Conservation (phyloP, 2,329 filamentous ascomycete species). For the Cladobotryum protrusum region DNA sequence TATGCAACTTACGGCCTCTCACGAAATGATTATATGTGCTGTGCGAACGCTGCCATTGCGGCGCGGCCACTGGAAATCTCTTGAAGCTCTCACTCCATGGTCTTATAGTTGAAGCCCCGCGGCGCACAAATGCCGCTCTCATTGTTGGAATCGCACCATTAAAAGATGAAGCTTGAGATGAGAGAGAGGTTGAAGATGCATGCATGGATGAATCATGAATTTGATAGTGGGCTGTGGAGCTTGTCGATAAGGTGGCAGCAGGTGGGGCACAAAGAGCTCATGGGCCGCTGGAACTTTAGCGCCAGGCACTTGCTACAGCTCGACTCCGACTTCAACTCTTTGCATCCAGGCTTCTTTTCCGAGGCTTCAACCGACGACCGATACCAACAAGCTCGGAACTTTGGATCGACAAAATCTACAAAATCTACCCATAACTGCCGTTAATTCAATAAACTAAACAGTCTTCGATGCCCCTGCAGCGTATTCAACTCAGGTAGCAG, state of each 20-base stretch:
- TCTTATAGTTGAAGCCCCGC: conserved; percentile 4
- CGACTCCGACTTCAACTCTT: conserved; percentile 16
- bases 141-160: conserved; percentile 24
- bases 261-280: neutral
- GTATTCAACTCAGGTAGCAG: neutral
- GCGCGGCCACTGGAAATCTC: conserved; percentile 5
- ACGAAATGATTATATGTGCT: conserved; percentile 34
- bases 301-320: conserved; percentile 7
- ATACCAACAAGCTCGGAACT: too few species aligned
- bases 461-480: neutral
- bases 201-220: neutral
- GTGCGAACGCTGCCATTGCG: conserved; percentile 21
- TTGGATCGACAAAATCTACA: too few species aligned
- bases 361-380: neutral
- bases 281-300: conserved; percentile 7
- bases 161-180: neutral
- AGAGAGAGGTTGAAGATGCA: neutral
- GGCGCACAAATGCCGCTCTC: conserved; percentile 26
- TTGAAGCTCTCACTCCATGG: conserved; percentile 2
- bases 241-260: conserved; percentile 13
- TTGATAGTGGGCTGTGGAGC: conserved; percentile 5
- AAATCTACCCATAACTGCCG: too few species aligned
- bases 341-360: conserved; percentile 9
- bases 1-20: conserved; percentile 19
- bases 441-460: too few species aligned